Conservation (phyloP, 2,329 filamentous ascomycete genomes). For the Aspergillus quadricinctus region DNA sequence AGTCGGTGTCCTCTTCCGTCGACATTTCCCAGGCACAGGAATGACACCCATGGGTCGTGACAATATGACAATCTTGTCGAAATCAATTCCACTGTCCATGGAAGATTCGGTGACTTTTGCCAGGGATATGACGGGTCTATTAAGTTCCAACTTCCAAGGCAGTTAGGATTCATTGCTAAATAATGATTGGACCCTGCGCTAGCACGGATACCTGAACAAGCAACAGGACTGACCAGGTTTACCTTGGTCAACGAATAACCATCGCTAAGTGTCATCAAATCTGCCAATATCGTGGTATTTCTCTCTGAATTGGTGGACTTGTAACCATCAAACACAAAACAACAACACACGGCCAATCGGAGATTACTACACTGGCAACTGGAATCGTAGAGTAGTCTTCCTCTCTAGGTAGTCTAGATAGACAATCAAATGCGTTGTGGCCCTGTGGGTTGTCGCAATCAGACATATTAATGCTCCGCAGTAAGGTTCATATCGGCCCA, state of each 20-base stretch:
- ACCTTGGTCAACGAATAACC: no score
- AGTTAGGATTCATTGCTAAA: background rate
- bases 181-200: background rate
- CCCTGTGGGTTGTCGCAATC: background rate
- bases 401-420: background rate
- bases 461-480: background rate
- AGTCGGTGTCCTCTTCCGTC: background rate
- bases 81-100: no score
- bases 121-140: no score
- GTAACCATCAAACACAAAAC: no score
- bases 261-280: no score
- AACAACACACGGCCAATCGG: background rate
- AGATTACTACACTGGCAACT: background rate
- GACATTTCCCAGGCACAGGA: background rate
- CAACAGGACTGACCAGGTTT: no score
- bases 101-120: background rate
- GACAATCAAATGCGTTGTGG: background rate
- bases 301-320: background rate
- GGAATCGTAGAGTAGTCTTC: background rate
- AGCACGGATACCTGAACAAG: background rate
- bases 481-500: background rate
- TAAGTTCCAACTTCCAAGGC: background rate
- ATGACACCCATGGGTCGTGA: background rate
- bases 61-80: background rate
- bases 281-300: background rate